Conservation (phyloP, 2,329 filamentous ascomycete species). For the Dactylellina sp. region DNA sequence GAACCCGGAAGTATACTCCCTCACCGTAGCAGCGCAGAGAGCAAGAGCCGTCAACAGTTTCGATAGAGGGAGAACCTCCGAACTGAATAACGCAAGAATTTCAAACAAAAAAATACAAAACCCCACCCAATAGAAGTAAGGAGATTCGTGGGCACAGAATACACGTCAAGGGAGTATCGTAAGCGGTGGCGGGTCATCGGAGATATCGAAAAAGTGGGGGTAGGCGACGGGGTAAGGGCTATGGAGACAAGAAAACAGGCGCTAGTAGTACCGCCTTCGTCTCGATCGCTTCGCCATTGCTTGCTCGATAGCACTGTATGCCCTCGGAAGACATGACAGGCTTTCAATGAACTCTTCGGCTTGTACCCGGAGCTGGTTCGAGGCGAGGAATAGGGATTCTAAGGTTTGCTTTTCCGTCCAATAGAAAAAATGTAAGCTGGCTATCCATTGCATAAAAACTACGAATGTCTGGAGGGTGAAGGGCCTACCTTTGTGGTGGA, state of each 20-base stretch:
- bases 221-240: neutral
- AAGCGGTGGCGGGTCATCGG: neutral
- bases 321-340: constrained; percentile 51
- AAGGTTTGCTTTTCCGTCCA: constrained; percentile 39
- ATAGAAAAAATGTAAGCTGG: constrained; percentile 9
- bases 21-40: too few relatives aligned
- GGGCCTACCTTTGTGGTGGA: constrained; percentile 52
- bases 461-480: neutral
- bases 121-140: constrained; percentile 6
- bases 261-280: constrained; percentile 43
- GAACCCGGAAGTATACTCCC: neutral
- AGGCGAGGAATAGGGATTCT: constrained; percentile 54
- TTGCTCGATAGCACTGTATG: constrained; percentile 55
- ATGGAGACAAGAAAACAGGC: neutral
- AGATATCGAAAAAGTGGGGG: neutral
- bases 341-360: constrained; percentile 56
- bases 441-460: neutral
- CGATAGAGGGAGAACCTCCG: too few relatives aligned
- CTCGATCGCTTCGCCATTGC: constrained; percentile 48
- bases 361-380: constrained; percentile 55
- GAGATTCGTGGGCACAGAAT: constrained; percentile 16
- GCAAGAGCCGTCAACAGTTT: too few relatives aligned
- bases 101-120: constrained; percentile 2
- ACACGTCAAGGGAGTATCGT: constrained; percentile 6
- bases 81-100: constrained; percentile 4